Evolutionary conservation across 2,329 filamentous ascomycete species (phyloP), one percentile per base, ranked within the genome.

Genomic region (Thermomyces lanuginosus): DNA sequence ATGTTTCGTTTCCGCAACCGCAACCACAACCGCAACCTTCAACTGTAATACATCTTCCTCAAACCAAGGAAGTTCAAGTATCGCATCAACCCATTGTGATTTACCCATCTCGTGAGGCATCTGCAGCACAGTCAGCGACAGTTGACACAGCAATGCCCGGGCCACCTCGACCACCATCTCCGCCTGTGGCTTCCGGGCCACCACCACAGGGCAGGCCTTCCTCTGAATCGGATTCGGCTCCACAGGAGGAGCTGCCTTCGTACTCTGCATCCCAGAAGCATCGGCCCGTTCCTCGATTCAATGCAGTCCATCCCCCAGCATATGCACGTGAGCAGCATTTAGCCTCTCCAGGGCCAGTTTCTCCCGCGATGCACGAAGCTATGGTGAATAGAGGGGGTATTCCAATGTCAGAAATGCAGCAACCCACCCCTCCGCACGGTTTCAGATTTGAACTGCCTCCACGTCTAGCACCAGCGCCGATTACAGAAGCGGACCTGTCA

Each of bases 361-460:
- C 76, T 1, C 72, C 75, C 2, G 72, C 63, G 0, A 53, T 76
- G 20, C 61, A 70, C 19, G 60, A 61, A 8, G 66, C 66, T 0
- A 76, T 78, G 61, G 66, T 64, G 7, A 68, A 70, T 0, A 65
- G 69, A 30, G 66, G 72, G 1, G 67, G 60, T 2, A 69, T 76
- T 22, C 61, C 56, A 12, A 58, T 80, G 56, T 60, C 63, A 1
- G 63, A 73, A 6, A 65, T 78, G 8, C 64, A 66, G 1, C 46
- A 68, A 14, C 66, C 63, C 1, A 51, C 3, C 34, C 44, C 26
- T 42, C 42, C 17, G 44, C 29, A 44, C 37, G 62, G 35, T 13
- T 13, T 21, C 11, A 10, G 8, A 20, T 20, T 10, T 20, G 7
- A 7, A 3, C 24, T 49, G 3, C 45, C 47, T 1, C 39, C 46